Evolutionary conservation across 2,329 filamentous ascomycete genomes (phyloP), one percentile per base, ranked within the genome.

Genomic region (Calonectria hongkongensis): DNA sequence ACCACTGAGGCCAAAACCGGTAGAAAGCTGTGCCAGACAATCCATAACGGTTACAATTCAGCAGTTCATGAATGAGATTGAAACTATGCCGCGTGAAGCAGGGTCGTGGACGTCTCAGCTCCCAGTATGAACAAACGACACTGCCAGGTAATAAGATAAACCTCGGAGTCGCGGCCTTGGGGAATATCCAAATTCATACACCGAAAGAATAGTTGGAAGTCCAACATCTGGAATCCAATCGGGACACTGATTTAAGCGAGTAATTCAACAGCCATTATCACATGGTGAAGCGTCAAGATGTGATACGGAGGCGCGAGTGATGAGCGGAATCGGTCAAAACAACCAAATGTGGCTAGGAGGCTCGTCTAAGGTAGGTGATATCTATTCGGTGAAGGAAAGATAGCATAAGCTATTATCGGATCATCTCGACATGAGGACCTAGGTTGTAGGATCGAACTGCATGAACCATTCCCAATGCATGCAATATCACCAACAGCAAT

Each of bases 171-270:
- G 33, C 43, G 68, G 28, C n/a, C 33, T 43, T 39, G 27, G 33
- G 25, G 39, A n/a, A 62, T 25, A 18, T 33, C 27, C 50, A 50
- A 56, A 54, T 69, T 63, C 41, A 68, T 68, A 36, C 47, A 56
- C 25, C 43, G 51, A 51, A 62, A 43, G 13, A 48, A n/a, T 25
- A 10, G 21, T 48, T 66, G 50, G 75, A 77, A 67, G 79, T 76
- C 73, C 73, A 60, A 54, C 64, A 70, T 64, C 28, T 48, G 48
- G 64, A 36, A 50, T 60, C 33, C 43, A 62, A 25, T 45, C 60
- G 43, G 43, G 27, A 36, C 16, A 30, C 50, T 33, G 13, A 13
- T 30, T 33, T 12, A 33, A 33, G 13, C 18, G 33, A 27, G 21
- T 39, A 25, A 4, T 39, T 39, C 54, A 60, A 41, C 45, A 41